Percentiles rank a stretch among this genome's conserved stretches.
Evolutionary conservation across 371 early-diverging fungal species (phyloP).

Genomic region (Capillidium heterosporum): DNA sequence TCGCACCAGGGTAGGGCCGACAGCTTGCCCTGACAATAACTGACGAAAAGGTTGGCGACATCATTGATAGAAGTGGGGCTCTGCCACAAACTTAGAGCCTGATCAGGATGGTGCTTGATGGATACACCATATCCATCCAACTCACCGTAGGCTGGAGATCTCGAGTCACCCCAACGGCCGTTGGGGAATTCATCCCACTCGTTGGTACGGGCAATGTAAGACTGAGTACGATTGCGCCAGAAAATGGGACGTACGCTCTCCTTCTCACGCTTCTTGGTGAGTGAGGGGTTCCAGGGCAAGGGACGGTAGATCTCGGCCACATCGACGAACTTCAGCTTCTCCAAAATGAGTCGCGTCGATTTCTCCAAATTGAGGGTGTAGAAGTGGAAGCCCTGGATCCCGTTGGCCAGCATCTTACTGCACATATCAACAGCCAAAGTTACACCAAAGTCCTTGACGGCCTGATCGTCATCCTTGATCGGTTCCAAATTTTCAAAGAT

Average conservation of each 20-base stretch:
- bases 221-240: constrained; percentile 86
- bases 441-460: constrained; percentile 75
- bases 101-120: constrained; percentile 39
- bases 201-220: constrained; percentile 84
- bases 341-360: constrained; percentile 54
- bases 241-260: constrained; percentile 95
- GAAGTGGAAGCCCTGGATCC: constrained; percentile 46
- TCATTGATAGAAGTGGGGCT: constrained; percentile 43
- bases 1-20: constrained; percentile 85
- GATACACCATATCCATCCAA: constrained; percentile 77
- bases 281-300: constrained; percentile 74
- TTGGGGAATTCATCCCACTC: constrained; percentile 97
- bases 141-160: constrained; percentile 90
- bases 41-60: constrained; percentile 52
- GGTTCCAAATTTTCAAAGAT: constrained; percentile 53
- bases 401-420: constrained; percentile 33
- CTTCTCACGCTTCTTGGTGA: constrained; percentile 57
- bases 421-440: constrained; percentile 55
- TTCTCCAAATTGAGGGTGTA: constrained; percentile 75
- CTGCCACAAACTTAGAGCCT: constrained; percentile 62
- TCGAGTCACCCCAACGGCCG: constrained; percentile 94
- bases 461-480: constrained; percentile 82
- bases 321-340: constrained; percentile 54
- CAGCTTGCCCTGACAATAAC: constrained; percentile 61
- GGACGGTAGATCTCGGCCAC: constrained; percentile 60